Evolutionary conservation across 2,329 filamentous ascomycete species (phyloP).

Genomic region (Epichloe sibirici): DNA sequence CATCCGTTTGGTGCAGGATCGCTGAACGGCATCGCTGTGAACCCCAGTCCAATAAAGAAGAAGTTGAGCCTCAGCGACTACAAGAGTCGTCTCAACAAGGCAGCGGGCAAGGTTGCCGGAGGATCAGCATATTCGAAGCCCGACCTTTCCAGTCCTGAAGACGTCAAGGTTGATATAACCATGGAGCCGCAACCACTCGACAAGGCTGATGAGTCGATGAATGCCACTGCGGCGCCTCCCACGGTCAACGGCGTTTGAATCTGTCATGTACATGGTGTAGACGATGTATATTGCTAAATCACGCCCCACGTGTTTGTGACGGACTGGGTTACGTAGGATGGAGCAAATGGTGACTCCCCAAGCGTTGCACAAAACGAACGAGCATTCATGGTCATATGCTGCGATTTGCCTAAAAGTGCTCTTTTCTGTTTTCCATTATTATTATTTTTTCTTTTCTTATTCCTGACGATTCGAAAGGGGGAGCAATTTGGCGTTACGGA

Average conservation of each 20-base stretch:
- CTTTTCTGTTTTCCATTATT: background rate
- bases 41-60: slow-evolving; percentile 52
- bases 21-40: slow-evolving; percentile 31
- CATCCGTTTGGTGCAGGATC: slow-evolving; percentile 30
- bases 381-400: too few relatives aligned
- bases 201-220: slow-evolving; percentile 16
- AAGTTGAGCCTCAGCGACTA: slow-evolving; percentile 57
- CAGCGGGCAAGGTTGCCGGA: slow-evolving; percentile 25
- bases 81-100: slow-evolving; percentile 46
- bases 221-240: slow-evolving; percentile 5
- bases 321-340: background rate
- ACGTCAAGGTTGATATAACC: slow-evolving; percentile 24
- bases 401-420: background rate
- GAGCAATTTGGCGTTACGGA: slow-evolving; percentile 1
- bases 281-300: background rate
- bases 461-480: background rate
- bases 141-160: slow-evolving; percentile 22
- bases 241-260: slow-evolving; percentile 15
- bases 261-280: slow-evolving; percentile 10
- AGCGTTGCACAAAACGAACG: too few relatives aligned
- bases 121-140: slow-evolving; percentile 20
- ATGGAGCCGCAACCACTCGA: slow-evolving; percentile 19
- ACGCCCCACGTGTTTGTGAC: background rate
- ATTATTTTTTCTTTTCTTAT: background rate
- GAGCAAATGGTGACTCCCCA: background rate